These are phyloP conservation scores for Phytopythium chamaehyphon DNA, from an alignment of 352 stramenopile species.

Conservation along the genomic window DNA sequence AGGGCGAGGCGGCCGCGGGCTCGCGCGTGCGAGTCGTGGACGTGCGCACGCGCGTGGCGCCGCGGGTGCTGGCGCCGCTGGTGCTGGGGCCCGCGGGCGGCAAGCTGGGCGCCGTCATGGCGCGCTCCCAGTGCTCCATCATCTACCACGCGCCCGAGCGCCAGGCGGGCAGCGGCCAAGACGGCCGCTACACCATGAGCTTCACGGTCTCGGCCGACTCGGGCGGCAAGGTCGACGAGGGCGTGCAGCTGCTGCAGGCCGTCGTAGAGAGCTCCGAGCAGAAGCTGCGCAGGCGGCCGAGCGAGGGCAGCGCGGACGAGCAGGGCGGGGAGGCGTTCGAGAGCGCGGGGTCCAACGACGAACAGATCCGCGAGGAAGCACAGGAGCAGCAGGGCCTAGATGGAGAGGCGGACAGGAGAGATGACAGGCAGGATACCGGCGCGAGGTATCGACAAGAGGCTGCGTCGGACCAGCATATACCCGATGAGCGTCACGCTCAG, in stretches of 20 bases:
- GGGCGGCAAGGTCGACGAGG: slow-evolving; percentile 36
- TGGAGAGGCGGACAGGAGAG: background rate
- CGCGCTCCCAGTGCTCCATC: slow-evolving; percentile 50
- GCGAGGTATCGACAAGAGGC: slow-evolving; percentile 8
- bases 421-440: background rate
- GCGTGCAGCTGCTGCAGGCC: slow-evolving; percentile 23
- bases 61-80: slow-evolving; percentile 35
- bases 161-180: background rate
- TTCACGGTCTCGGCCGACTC: slow-evolving; percentile 59
- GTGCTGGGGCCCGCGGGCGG: slow-evolving; percentile 41
- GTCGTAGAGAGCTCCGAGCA: slow-evolving; percentile 40
- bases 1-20: slow-evolving; percentile 8
- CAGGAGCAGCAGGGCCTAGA: background rate
- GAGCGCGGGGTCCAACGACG: background rate
- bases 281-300: slow-evolving; percentile 8
- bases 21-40: slow-evolving; percentile 22
- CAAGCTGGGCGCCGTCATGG: slow-evolving; percentile 62
- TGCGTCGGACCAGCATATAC: background rate
- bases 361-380: slow-evolving; percentile 6
- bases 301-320: slow-evolving; percentile 7
- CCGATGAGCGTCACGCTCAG: slow-evolving; percentile 29
- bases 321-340: background rate
- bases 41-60: slow-evolving; percentile 39
- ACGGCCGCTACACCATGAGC: slow-evolving; percentile 25
- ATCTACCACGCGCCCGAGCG: slow-evolving; percentile 22